A percentile compares a stretch with the other conserved stretches of the same genome.
Conservation (phyloP, 1,284 basidiomycete genomes). For the Pholiota adiposa region DNA sequence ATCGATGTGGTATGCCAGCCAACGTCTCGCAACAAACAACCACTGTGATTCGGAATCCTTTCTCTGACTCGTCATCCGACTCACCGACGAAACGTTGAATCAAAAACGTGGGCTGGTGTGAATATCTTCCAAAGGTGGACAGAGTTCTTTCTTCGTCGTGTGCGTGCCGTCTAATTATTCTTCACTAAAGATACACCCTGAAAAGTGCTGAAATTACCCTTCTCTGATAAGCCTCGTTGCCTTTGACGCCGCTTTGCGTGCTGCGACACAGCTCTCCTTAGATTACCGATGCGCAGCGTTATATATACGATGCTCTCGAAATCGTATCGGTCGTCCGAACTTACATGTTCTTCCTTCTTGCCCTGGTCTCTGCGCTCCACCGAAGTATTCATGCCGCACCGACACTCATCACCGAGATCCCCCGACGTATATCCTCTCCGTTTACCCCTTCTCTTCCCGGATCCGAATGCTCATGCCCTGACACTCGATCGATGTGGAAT, state of each 20-base stretch:
- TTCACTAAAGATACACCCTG: not conserved
- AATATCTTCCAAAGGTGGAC: not conserved
- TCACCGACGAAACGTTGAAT: not conserved
- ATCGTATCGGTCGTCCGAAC: not conserved
- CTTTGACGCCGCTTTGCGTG: not conserved
- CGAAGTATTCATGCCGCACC: not conserved
- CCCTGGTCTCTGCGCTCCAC: not conserved
- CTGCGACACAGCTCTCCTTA: not conserved
- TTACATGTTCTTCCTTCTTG: not conserved
- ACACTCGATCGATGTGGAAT: constrained; percentile 8
- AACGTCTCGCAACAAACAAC: not conserved
- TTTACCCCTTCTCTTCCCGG: not conserved
- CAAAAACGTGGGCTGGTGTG: not conserved
- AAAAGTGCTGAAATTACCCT: not conserved
- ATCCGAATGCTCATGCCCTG: not conserved
- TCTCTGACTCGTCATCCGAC: not conserved
- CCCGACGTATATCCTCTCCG: not conserved
- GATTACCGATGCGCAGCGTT: not conserved
- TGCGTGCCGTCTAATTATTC: not conserved
- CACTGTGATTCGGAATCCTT: not conserved
- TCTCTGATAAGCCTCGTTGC: not conserved
- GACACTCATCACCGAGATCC: not conserved
- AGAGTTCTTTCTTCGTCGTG: not conserved
- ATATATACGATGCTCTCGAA: not conserved
- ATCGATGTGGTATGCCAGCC: not conserved